Base-by-base conservation (phyloP, 192 early-diverging fungal genomes). In the Backusella westeae region DNA sequence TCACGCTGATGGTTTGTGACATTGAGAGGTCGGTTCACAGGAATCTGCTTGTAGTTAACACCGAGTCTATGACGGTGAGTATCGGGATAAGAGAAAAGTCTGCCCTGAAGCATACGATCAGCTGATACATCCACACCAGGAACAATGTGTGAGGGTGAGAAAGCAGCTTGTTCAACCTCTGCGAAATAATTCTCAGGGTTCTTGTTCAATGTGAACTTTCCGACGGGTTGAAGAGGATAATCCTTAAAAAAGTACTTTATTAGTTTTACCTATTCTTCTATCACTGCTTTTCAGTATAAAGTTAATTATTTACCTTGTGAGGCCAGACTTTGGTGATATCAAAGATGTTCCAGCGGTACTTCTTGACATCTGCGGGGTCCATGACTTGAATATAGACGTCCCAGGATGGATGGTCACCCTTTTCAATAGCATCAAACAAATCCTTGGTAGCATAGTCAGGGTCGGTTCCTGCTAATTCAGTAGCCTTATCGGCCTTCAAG, bases 151-250 rank as follows among this genome's bases (percentile, higher is more conserved):
- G 91, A 89, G 6, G 93, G 93, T 69, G 86, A 89, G 86, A 96
- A 94, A 2, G 93, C 93, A 5, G 86, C 85, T 81, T 96, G 94
- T 84, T 96, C 94, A 52, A 89, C 88, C 79, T 96, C 93, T 72
- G 93, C 89, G 85, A 94, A 94, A 86, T 93, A 95, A 83, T 96
- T 93, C 74, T 91, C 89, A 0, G 92, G 92, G 85, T 93, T 94
- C 76, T 89, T 87, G 86, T 96, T 87, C 81, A 96, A 83, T 19
- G 89, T 87, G 83, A 96, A 84, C 59, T 88, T 91, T 44, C 94
- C 94, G n/a, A 95, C 88, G 74, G 90, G 88, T 15, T 90, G 87
- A 68, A 96, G 85, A 23, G 93, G 92, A 76, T 90, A 91, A 69
- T 93, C 86, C 84, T 80, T 42, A 34, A 65, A 71, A 36, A 7